Evolutionary conservation across 2,329 filamentous ascomycete genomes (phyloP).

Genomic region (Fusarium torulosum): DNA sequence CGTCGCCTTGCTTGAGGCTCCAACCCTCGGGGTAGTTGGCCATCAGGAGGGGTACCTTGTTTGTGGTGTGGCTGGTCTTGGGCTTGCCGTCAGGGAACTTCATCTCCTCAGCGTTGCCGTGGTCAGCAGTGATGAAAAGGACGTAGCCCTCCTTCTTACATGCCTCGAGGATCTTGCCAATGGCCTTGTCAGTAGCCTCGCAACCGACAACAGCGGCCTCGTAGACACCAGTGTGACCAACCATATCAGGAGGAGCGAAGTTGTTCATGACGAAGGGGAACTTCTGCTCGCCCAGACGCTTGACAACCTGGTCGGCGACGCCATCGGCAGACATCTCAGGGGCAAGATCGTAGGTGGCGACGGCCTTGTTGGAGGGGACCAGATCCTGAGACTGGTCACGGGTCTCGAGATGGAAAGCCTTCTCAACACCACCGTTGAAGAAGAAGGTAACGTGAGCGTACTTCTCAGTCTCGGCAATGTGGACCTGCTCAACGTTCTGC

Average conservation of each 20-base stretch:
- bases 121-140: constrained; percentile 95
- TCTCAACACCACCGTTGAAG: constrained; percentile 99
- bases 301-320: constrained; percentile 89
- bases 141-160: constrained; percentile 95
- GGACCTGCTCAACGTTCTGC: constrained; percentile 90
- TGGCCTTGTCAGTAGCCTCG: constrained; percentile 90
- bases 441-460: constrained; percentile 99
- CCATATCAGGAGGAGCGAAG: constrained; percentile 99
- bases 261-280: constrained; percentile 99
- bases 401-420: constrained; percentile 91
- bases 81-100: constrained; percentile 94
- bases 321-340: constrained; percentile 95
- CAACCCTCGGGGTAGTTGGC: constrained; percentile 93
- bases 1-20: constrained; percentile 80
- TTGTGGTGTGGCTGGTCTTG: constrained; percentile 97
- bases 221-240: constrained; percentile 98
- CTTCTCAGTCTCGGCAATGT: constrained; percentile 98
- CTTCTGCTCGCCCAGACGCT: constrained; percentile 85
- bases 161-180: constrained; percentile 89
- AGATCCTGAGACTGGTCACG: constrained; percentile 84
- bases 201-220: constrained; percentile 90
- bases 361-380: constrained; percentile 88
- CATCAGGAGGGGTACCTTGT: constrained; percentile 98
- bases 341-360: constrained; percentile 93
- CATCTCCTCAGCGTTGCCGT: constrained; percentile 99